phyloP scores from a whole-genome alignment of 768 basidiomycete genomes.

The Leccinellum luteum region DNA sequence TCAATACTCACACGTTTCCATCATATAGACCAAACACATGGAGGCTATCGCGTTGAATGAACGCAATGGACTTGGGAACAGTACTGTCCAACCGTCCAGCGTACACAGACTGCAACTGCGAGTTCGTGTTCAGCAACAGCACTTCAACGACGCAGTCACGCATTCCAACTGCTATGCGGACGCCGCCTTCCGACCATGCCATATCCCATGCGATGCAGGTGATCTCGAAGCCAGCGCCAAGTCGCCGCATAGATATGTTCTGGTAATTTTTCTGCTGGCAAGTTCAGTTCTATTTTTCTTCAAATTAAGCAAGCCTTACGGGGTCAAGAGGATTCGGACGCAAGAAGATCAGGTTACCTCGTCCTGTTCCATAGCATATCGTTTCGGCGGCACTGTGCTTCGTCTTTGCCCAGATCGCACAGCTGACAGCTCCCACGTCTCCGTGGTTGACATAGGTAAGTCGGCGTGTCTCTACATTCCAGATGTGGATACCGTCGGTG shows the following conservation, averaged over 20 bases:
- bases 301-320: slow-evolving; percentile 4
- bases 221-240: slow-evolving; percentile 7
- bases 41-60: background rate
- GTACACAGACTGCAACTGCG: slow-evolving; percentile 1
- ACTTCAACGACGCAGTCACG: slow-evolving; percentile 4
- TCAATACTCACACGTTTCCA: slow-evolving; percentile 7
- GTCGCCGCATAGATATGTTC: slow-evolving; percentile 2
- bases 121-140: background rate
- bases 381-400: background rate
- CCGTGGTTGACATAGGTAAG: background rate
- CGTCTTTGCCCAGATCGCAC: slow-evolving; percentile 2
- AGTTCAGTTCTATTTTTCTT: background rate
- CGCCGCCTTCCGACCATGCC: background rate
- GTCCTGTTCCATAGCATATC: slow-evolving; percentile 6
- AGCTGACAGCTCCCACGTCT: background rate
- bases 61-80: slow-evolving; percentile 4
- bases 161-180: background rate
- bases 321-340: background rate
- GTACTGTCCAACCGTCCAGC: background rate
- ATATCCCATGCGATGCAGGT: slow-evolving; percentile 5
- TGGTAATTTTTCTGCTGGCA: slow-evolving; percentile 4
- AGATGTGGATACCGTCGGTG: slow-evolving; percentile 2
- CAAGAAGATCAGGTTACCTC: slow-evolving; percentile 7
- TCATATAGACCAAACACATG: slow-evolving; percentile 6
- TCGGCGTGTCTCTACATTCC: background rate